Base-by-base conservation (phyloP, 805 yeast genomes). In the Kuraishia hungarica region DNA sequence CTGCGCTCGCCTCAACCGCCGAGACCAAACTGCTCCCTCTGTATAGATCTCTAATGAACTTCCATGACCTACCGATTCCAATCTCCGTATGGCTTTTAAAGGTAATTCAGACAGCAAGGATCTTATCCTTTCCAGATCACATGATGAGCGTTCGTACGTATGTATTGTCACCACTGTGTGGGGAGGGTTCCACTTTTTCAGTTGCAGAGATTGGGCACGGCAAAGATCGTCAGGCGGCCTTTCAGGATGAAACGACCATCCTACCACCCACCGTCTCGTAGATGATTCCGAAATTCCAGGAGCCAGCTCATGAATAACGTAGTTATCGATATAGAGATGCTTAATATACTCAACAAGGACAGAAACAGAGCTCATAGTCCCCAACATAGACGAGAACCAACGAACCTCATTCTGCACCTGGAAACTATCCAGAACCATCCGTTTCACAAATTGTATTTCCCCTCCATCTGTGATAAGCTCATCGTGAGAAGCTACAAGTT, bases 381-480 rank as follows among this genome's bases (percentile, higher is more conserved):
- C 67, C 5, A 64, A 21, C 24, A 64, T 57, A 6, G 77, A 67
- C n/a, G 78, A 68, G 58, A 63, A 75, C 80, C 80, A 76, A 2
- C 51, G 57, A 20, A 65, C 58, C n/a, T 55, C 28, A 2, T 49
- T 15, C 5, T 48, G 53, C 15, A 55, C n/a, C 2, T 54, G 29
- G 2, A 59, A 13, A 53, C 76, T 71, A 53, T 75, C 69, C 3
- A 55, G 48, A 11, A 78, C 62, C 69, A 78, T 64, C 17, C 62
- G 60, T 1, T 51, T 26, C 5, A 76, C 68, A 58, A 80, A 80
- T 13, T 56, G 64, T 17, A 64, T 58, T 52, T 80, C 84, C 2
- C 84, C 84, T 1, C 82, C 82, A 21, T 58, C 54, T 1, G 74
- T 75, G 13, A 73, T 60, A 49, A 80, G 61, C 55, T 80, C 84